Evolutionary conservation across 1,284 basidiomycete species (phyloP).

Genomic region (Puccinia hordei): DNA sequence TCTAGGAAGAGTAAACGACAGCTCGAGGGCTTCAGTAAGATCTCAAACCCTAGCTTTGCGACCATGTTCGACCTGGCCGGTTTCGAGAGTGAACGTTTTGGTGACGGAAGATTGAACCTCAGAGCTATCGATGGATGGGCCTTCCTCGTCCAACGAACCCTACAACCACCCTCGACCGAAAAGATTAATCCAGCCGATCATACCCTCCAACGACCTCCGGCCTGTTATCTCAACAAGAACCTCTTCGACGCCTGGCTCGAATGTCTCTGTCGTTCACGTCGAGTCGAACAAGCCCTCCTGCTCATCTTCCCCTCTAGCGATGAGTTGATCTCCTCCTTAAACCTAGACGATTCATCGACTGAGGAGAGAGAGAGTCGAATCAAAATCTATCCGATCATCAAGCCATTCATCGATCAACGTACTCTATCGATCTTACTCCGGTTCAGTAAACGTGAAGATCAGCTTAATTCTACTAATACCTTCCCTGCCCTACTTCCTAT

Average conservation of each 20-base stretch:
- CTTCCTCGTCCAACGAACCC: background rate
- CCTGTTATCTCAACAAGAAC: constrained; percentile 62
- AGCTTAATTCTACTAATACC: background rate
- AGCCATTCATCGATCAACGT: constrained; percentile 55
- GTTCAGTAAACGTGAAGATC: constrained; percentile 56
- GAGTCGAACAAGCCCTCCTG: constrained; percentile 70
- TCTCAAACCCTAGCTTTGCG: constrained; percentile 71
- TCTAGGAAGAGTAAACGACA: constrained; percentile 58
- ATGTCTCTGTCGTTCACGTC: constrained; percentile 74
- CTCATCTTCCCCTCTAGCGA: constrained; percentile 67
- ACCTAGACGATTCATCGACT: background rate
- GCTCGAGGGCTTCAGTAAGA: constrained; percentile 53
- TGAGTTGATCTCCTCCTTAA: no score
- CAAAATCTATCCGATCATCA: constrained; percentile 38
- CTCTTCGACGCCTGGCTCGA: constrained; percentile 80
- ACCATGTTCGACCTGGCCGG: constrained; percentile 84
- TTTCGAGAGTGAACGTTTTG: constrained; percentile 61
- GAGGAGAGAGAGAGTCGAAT: background rate
- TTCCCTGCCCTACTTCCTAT: background rate
- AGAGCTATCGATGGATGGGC: constrained; percentile 3
- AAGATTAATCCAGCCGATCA: constrained; percentile 65
- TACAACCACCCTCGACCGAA: constrained; percentile 54
- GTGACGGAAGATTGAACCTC: constrained; percentile 53
- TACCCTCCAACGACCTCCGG: constrained; percentile 61
- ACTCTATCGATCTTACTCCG: constrained; percentile 60